Evolutionary conservation across 805 yeast genomes (phyloP), one percentile per base, ranked within the genome.

Genomic region (Ogataea pilisensis): DNA sequence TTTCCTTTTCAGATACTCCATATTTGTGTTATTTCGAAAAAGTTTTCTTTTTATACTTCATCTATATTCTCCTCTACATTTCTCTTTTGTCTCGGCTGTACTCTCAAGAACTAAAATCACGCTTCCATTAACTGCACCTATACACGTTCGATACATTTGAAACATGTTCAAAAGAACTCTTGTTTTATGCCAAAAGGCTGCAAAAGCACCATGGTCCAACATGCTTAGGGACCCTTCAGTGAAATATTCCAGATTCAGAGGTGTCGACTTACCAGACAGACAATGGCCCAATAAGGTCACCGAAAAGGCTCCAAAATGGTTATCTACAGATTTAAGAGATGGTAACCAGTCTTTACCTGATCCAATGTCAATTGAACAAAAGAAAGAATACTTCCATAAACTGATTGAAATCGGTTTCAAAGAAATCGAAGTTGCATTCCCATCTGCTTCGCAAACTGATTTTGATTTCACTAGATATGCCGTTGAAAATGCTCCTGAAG

Each of bases 331-430:
- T 56, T 70, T 85, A 46, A 74, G 95, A 54, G 95, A 85, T 57
- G 95, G 95, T 25, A 85, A 85, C 63, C 93, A 85, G 65, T 80
- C 90, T 5, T 71, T 85, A 50, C 91, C 93, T 0, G 93, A 85
- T 57, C 95, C 93, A 39, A 85, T 85, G 95, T 71, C 83, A n/a
- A 69, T 83, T 32, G 80, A 68, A n/a, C 90, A 85, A 54, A 85
- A 85, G 64, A 80, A 80, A 55, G 75, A 69, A 40, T 85, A 81
- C 63, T 83, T 84, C 60, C 65, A 75, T 40, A 80, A 82, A 58
- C 68, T 85, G 31, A 73, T 84, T 13, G 84, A 81, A 21, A 63
- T 84, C 31, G 95, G 95, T 1, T 85, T 81, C 65, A 85, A 85
- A 58, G 93, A 85, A 61, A 85, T 85, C 43, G 93, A 85, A 61